These are phyloP conservation scores for Puccinia polysora DNA, from an alignment of 1,284 basidiomycete genomes.

Conservation along the genomic window DNA sequence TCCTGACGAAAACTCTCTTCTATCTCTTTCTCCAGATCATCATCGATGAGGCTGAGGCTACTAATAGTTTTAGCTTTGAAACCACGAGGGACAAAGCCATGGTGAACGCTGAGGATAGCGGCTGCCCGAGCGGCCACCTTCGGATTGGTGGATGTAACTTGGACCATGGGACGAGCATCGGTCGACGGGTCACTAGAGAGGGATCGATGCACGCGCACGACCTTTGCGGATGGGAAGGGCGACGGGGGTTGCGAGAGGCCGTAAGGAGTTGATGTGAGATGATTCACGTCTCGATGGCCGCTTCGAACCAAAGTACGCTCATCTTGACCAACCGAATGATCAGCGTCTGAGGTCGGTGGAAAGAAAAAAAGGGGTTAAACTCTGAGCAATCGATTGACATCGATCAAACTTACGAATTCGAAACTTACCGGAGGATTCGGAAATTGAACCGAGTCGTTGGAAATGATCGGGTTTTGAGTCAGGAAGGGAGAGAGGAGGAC, in stretches of 20 bases:
- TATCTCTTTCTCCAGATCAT: constrained; percentile 28
- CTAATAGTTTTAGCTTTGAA: constrained; percentile 26
- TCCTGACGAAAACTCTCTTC: constrained; percentile 22
- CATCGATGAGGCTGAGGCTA: not conserved
- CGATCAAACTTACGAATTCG: too few species aligned
- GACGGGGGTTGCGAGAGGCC: not conserved
- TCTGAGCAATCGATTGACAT: too few species aligned
- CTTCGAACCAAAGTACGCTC: constrained; percentile 5
- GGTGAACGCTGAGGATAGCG: constrained; percentile 69
- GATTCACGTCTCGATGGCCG: not conserved
- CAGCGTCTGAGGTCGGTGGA: not conserved
- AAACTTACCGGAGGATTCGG: too few species aligned
- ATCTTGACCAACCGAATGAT: constrained; percentile 14
- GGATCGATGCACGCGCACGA: not conserved
- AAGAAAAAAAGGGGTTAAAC: too few species aligned
- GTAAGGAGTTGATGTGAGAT: constrained; percentile 6
- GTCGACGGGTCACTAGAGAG: constrained; percentile 8
- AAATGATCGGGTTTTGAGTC: too few species aligned
- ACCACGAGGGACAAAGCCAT: constrained; percentile 38
- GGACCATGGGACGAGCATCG: constrained; percentile 58
- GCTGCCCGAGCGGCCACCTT: constrained; percentile 78
- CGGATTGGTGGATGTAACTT: constrained; percentile 74
- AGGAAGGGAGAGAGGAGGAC: too few species aligned
- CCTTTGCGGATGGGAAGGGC: not conserved
- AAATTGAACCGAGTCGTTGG: too few species aligned